Conservation (phyloP, 75 land plant genomes). For the Selaginella tamariscina region DNA sequence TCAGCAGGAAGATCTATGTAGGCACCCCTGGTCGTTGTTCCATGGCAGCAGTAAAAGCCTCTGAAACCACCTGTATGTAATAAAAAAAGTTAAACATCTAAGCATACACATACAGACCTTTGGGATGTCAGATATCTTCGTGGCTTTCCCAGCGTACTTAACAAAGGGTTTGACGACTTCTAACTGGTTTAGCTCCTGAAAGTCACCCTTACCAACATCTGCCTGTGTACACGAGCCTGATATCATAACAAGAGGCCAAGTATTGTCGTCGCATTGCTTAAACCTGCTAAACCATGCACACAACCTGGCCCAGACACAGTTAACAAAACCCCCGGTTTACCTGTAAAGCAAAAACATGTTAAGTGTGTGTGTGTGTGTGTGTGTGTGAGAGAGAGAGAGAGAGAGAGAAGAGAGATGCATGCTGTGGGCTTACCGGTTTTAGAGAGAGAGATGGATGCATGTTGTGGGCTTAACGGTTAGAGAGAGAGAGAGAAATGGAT, state of each 20-base stretch:
- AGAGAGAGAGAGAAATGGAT: too few relatives aligned
- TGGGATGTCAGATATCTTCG: constrained; percentile 42
- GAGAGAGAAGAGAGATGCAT: too few relatives aligned
- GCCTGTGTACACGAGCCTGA: constrained; percentile 82
- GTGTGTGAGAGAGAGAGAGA: too few relatives aligned
- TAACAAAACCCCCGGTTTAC: neutral
- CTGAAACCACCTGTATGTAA: too few relatives aligned
- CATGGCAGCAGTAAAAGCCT: constrained; percentile 30
- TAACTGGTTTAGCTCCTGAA: constrained; percentile 92
- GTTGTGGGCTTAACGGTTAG: too few relatives aligned
- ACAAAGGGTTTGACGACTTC: constrained; percentile 64
- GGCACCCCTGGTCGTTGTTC: constrained; percentile 66
- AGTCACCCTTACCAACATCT: constrained; percentile 71
- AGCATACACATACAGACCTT: too few relatives aligned
- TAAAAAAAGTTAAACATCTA: too few relatives aligned
- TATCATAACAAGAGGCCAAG: constrained; percentile 79
- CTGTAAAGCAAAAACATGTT: too few relatives aligned
- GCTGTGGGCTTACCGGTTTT: too few relatives aligned
- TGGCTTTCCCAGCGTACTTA: constrained; percentile 52
- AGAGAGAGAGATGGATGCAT: too few relatives aligned
- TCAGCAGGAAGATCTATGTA: constrained; percentile 82
- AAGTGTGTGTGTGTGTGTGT: too few relatives aligned
- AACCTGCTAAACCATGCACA: constrained; percentile 90
- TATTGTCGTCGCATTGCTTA: constrained; percentile 71
- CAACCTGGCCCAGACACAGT: constrained; percentile 61